Evolutionary conservation across 371 early-diverging fungal genomes (phyloP), one percentile per base, ranked within the genome.

Genomic region (Blastocladiella emersonii): DNA sequence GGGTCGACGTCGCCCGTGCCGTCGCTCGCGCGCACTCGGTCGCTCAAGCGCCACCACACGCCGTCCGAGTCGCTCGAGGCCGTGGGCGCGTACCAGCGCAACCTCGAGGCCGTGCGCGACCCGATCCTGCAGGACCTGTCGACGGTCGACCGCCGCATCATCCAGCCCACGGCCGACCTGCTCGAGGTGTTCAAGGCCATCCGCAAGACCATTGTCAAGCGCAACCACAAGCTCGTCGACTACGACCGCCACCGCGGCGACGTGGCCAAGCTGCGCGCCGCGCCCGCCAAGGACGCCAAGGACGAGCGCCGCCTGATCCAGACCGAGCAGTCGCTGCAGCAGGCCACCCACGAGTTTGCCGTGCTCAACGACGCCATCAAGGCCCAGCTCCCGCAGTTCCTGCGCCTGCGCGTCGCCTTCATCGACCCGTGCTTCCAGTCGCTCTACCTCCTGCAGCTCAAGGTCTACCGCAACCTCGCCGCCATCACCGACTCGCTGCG

Each of bases 211-310:
- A 85, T 90, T 56, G 74, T 74, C n/a, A 92, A 92, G 70, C 80
- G 91, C 8, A 75, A 80, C 39, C 91, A 89, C 68, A 92, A 92
- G 70, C 68, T 86, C 66, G 70, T 90, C 35, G 92, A 92, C 75
- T 91, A 82, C 70, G 92, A 92, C 66, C 80, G 92, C 56, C 84
- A 85, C 73, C 73, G 85, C 41, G 72, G 78, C 63, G 64, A 76
- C n/a, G 69, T 88, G 61, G 77, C 78, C 63, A 89, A 87, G 66
- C 67, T 91, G 30, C 73, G 75, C 36, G 82, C 72, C 25, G 45
- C 62, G 5, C 27, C 44, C 17, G 25, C 39, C 12, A 17, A 61
- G 21, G 62, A 62, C 30, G 32, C 34, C 25, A 87, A 85, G 66
- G 71, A 78, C 34, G 84, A 87, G 57, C 74, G 84, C 56, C 79